These are phyloP conservation scores for Solanum paucissectum DNA, from an alignment of 257 asterid genomes.

Conservation along the genomic window DNA sequence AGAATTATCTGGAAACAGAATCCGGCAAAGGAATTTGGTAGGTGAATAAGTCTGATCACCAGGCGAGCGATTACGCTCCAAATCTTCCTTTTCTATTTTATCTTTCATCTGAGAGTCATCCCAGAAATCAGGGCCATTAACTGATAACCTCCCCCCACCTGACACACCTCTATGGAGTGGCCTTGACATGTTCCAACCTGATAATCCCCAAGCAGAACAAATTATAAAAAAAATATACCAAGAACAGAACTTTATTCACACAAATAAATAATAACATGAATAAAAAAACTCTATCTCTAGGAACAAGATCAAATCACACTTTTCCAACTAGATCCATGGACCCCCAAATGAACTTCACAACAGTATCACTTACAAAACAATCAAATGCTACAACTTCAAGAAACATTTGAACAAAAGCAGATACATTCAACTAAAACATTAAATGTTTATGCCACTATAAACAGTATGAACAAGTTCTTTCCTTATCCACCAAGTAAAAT, in stretches of 20 bases:
- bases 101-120: constrained; percentile 84
- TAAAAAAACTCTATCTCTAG: not conserved
- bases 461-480: constrained; percentile 15
- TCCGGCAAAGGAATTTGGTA: constrained; percentile 43
- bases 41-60: constrained; percentile 34
- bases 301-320: constrained; percentile 14
- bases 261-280: not conserved
- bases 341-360: not conserved
- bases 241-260: not conserved
- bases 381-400: not conserved
- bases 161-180: constrained; percentile 86
- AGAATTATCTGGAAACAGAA: constrained; percentile 39
- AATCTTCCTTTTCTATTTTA: constrained; percentile 65
- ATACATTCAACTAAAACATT: not conserved
- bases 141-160: constrained; percentile 48
- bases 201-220: constrained; percentile 18
- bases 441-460: not conserved
- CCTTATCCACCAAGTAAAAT: constrained; percentile 19
- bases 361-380: not conserved
- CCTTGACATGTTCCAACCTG: constrained; percentile 69
- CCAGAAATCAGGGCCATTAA: constrained; percentile 47
- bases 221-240: not conserved
- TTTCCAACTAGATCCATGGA: constrained; percentile 12
- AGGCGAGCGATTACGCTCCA: constrained; percentile 29
- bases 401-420: not conserved